Conservation (phyloP, 306 rosid genomes). For the peach (Prunus persica) region Prunus_persica_NCBIv2 NC_034013.1:2747501-2748000, state of each 20-base stretch:
- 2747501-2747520: constrained; percentile 77
- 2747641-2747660: background rate
- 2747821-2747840: background rate
- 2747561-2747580: background rate
- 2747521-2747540: constrained; percentile 87
- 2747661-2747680: background rate
- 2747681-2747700: background rate
- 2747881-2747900: too few relatives aligned
- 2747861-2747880: background rate
- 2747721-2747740: background rate
- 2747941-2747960: background rate
- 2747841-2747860: background rate
- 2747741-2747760: too few relatives aligned
- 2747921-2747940: background rate
- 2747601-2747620: background rate
- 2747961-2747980: background rate
- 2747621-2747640: background rate
- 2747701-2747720: background rate
- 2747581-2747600: background rate
- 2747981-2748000: background rate
- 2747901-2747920: background rate
- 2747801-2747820: background rate
- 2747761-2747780: too few relatives aligned
- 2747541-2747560: constrained; percentile 75
- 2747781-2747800: background rate